phyloP scores from a whole-genome alignment of 345 rosid species.

The Salix viminalis region DNA sequence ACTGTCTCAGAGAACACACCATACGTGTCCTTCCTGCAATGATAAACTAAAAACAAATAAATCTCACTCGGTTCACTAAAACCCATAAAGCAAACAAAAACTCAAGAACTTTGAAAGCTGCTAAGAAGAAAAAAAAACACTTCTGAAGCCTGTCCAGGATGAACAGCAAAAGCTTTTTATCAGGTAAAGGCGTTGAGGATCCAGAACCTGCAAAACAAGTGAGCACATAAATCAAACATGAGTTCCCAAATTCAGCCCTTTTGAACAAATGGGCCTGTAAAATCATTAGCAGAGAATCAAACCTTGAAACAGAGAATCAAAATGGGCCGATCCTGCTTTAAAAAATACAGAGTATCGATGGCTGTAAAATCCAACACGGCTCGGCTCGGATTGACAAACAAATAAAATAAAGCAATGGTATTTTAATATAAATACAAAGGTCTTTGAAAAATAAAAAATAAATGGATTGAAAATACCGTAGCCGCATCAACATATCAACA shows the following conservation, averaged over 20 bases:
- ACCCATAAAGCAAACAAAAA: conserved; percentile 1
- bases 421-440: no score
- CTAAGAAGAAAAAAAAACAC: not conserved
- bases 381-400: no score
- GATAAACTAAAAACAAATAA: not conserved
- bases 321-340: no score
- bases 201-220: conserved; percentile 11
- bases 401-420: no score
- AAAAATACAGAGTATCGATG: no score
- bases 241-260: conserved; percentile 7
- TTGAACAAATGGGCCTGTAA: conserved; percentile 10
- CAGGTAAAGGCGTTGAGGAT: conserved; percentile 26
- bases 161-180: conserved; percentile 22
- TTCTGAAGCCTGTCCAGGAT: conserved; percentile 32
- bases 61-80: not conserved
- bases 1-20: conserved; percentile 28
- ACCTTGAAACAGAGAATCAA: conserved; percentile 34
- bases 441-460: no score
- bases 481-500: no score
- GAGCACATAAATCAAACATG: not conserved
- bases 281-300: conserved; percentile 13
- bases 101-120: not conserved
- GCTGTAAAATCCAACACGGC: no score
- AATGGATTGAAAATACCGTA: no score
- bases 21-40: conserved; percentile 32